Base-by-base conservation (phyloP, 495 filamentous ascomycete species). In the Hapsidospora chrysogenum region DNA sequence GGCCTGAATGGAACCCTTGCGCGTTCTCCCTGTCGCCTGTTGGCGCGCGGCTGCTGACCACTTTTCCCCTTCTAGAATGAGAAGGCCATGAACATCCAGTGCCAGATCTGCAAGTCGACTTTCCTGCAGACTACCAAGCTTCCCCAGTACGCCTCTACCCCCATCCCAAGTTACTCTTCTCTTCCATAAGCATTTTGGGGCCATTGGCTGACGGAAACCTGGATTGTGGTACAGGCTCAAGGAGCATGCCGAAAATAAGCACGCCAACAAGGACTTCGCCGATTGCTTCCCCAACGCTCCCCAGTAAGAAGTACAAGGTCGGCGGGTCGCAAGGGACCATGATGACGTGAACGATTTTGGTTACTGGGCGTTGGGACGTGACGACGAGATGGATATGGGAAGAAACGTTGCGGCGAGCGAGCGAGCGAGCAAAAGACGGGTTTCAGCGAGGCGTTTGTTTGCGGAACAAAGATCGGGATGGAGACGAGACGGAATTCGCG, bases 251-350 rank as follows among this genome's bases (percentile, higher is more conserved):
- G 46, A 48, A 23, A 69, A 72, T 49, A 70, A 70, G 52, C 67
- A 72, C 50, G 23, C 6, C 23, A 66, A 46, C 51, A 61, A 66
- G 51, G 53, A 57, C 10, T 47, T 70, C 21, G 39, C 47, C 35
- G 60, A 66, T 6, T 72, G 68, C 56, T 72, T 72, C 56, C 68
- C 68, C 9, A 48, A n/a, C n/a, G n/a, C n/a, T n/a, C n/a, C n/a
- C n/a, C n/a, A n/a, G n/a, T n/a, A n/a, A n/a, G n/a, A n/a, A n/a
- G n/a, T n/a, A n/a, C n/a, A n/a, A n/a, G n/a, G n/a, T n/a, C n/a
- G n/a, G n/a, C n/a, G n/a, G n/a, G n/a, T n/a, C n/a, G n/a, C n/a
- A n/a, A n/a, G n/a, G n/a, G n/a, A n/a, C n/a, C n/a, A n/a, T n/a
- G n/a, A n/a, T n/a, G n/a, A n/a, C n/a, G n/a, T n/a, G n/a, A n/a